Percentiles rank a stretch among this genome's conserved stretches.
Evolutionary conservation across 1,284 basidiomycete species (phyloP).

Genomic region (Malassezia yamatoensis): DNA sequence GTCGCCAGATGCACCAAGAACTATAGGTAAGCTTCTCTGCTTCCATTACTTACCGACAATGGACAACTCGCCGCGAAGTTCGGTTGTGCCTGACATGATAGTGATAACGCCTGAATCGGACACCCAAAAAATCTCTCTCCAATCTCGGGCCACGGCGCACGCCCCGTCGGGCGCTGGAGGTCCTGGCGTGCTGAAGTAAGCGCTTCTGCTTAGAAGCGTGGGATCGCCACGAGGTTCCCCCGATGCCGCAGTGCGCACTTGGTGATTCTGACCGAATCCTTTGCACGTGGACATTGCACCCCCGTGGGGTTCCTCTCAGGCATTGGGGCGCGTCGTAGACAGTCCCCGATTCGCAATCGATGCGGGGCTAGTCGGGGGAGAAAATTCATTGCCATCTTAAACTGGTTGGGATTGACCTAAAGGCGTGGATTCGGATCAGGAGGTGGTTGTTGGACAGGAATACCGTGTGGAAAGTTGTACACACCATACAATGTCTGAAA

Average conservation of each 20-base stretch:
- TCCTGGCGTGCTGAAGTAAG: constrained; percentile 5
- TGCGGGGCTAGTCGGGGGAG: constrained; percentile 2
- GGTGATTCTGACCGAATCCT: no score
- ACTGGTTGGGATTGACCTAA: no score
- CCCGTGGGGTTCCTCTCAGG: background rate
- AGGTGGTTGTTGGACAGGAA: no score
- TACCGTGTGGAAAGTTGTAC: no score
- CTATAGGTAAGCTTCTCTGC: constrained; percentile 50
- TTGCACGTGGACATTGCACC: background rate
- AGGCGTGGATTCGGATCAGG: no score
- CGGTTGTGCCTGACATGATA: background rate
- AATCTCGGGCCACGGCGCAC: background rate
- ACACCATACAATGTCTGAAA: background rate
- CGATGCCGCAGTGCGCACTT: no score
- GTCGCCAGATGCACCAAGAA: constrained; percentile 92
- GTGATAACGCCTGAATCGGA: background rate
- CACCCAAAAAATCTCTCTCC: background rate
- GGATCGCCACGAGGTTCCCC: no score
- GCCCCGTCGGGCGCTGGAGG: constrained; percentile 1
- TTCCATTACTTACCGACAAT: constrained; percentile 34
- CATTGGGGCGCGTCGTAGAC: background rate
- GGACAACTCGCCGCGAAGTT: constrained; percentile 33
- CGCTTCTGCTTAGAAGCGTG: background rate
- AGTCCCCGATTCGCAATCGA: background rate
- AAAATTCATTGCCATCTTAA: background rate